Conservation (phyloP, 1,284 basidiomycete genomes). For the Melampsora larici-populina region DNA sequence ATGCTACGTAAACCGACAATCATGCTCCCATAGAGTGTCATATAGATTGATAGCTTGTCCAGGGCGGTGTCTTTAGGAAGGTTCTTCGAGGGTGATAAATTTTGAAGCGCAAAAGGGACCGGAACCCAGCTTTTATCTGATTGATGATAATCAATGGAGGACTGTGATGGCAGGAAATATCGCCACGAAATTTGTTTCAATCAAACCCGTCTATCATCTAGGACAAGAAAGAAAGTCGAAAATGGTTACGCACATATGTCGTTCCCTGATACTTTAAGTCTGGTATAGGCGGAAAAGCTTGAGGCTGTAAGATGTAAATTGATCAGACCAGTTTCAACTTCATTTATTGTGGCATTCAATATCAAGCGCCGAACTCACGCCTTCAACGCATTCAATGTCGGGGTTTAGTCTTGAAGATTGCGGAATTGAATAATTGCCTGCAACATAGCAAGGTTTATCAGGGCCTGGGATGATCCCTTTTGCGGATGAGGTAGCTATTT, state of each 20-base stretch:
- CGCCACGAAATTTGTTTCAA: background rate
- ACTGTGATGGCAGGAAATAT: background rate
- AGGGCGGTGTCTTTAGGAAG: background rate
- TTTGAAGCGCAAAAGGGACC: background rate
- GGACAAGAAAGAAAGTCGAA: background rate
- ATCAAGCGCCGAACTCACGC: background rate
- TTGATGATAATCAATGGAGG: background rate
- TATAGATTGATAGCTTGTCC: background rate
- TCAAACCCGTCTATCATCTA: background rate
- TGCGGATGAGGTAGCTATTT: too few species aligned
- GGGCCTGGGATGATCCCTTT: too few species aligned
- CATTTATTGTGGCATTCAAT: background rate
- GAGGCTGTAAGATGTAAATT: background rate
- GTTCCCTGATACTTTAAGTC: background rate
- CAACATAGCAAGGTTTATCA: background rate
- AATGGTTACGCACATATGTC: background rate
- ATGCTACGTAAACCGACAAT: background rate
- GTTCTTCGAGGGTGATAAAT: background rate
- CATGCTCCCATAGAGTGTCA: background rate
- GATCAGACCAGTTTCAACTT: background rate
- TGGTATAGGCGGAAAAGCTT: background rate
- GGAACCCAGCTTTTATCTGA: background rate
- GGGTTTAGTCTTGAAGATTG: background rate
- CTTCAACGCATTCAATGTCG: background rate
- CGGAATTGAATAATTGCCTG: background rate